Evolutionary conservation across 2,329 filamentous ascomycete species (phyloP).

Genomic region (Dothistroma septosporum): DNA sequence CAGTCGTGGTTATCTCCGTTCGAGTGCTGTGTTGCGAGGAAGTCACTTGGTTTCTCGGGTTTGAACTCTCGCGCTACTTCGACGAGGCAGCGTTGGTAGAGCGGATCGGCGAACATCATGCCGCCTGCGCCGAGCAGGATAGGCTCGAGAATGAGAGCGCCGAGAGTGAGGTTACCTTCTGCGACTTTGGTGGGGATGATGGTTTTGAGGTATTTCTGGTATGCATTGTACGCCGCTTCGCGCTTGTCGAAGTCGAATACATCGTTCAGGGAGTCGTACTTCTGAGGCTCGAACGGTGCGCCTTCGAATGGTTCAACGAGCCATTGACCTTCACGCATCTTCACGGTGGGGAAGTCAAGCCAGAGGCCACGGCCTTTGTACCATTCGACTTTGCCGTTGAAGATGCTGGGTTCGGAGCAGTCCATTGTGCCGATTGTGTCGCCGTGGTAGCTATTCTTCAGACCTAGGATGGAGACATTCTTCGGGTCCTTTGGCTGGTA

Average conservation of each 20-base stretch:
- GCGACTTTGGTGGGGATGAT: slow-evolving; percentile 48
- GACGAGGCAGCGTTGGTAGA: slow-evolving; percentile 72
- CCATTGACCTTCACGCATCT: slow-evolving; percentile 65
- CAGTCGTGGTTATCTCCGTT: slow-evolving; percentile 45
- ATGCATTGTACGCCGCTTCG: slow-evolving; percentile 17
- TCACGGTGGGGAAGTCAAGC: slow-evolving; percentile 73
- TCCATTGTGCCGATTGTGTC: slow-evolving; percentile 90
- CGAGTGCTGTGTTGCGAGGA: neutral
- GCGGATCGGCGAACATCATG: slow-evolving; percentile 78
- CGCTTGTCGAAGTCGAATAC: slow-evolving; percentile 56
- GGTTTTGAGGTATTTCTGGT: slow-evolving; percentile 37
- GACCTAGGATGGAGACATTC: slow-evolving; percentile 59
- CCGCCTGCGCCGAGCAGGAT: slow-evolving; percentile 77
- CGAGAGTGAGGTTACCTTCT: slow-evolving; percentile 59
- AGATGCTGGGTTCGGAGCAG: slow-evolving; percentile 70
- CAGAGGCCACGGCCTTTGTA: slow-evolving; percentile 72
- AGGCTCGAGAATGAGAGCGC: slow-evolving; percentile 75
- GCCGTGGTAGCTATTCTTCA: slow-evolving; percentile 79
- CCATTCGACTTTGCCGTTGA: slow-evolving; percentile 82
- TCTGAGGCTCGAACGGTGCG: slow-evolving; percentile 26
- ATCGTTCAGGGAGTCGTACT: slow-evolving; percentile 49
- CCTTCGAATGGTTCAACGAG: slow-evolving; percentile 54
- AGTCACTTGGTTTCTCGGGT: slow-evolving; percentile 1
- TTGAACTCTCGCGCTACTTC: slow-evolving; percentile 55
- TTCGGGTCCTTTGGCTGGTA: slow-evolving; percentile 50